Conservation (phyloP, 2,329 filamentous ascomycete genomes). For the Aspergillus neotritici region DNA sequence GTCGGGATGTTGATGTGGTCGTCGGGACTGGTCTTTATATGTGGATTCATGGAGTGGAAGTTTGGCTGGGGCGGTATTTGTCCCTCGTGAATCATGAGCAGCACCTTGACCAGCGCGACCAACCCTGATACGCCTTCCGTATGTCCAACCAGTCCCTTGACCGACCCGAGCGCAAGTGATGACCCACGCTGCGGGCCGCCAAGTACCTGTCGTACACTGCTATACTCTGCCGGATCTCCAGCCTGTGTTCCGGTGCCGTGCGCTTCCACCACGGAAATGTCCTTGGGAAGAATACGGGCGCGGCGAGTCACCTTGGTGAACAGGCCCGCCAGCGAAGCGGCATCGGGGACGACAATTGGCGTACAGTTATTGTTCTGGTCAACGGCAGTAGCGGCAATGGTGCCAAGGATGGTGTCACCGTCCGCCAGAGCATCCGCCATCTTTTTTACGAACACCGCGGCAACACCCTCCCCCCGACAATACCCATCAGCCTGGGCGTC, state of each 20-base stretch:
- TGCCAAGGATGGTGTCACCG: constrained; percentile 42
- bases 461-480: constrained; percentile 47
- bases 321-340: constrained; percentile 23
- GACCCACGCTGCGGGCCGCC: constrained; percentile 11
- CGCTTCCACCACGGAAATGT: constrained; percentile 30
- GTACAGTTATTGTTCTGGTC: constrained; percentile 33
- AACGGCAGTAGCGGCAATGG: constrained; percentile 29
- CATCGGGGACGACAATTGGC: constrained; percentile 16
- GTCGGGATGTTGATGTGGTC: constrained; percentile 16
- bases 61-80: constrained; percentile 23
- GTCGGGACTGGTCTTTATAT: constrained; percentile 10
- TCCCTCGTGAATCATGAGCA: constrained; percentile 27
- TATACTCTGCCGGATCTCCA: constrained; percentile 28
- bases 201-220: constrained; percentile 20
- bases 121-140: constrained; percentile 30
- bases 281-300: constrained; percentile 17
- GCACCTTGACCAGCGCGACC: constrained; percentile 24
- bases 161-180: constrained; percentile 22
- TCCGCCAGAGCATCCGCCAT: constrained; percentile 43
- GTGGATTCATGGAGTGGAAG: constrained; percentile 19
- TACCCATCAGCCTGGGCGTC: constrained; percentile 48
- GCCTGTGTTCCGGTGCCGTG: constrained; percentile 32
- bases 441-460: constrained; percentile 44
- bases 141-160: constrained; percentile 34
- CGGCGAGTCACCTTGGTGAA: constrained; percentile 22